These are phyloP conservation scores for Erodium texanum DNA, from an alignment of 441 rosid genomes.

Conservation along the genomic window DNA sequence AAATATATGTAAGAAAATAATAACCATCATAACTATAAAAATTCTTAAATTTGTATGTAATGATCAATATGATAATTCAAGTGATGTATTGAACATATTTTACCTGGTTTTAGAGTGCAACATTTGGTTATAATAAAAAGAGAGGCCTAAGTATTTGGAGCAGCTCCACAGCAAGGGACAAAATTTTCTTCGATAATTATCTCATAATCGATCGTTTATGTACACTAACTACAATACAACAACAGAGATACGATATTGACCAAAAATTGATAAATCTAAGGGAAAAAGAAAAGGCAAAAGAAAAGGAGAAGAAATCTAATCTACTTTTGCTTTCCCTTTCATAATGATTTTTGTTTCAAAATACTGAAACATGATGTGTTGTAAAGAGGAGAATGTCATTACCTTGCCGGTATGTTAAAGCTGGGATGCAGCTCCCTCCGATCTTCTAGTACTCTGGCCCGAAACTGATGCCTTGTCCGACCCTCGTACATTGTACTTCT, in stretches of 20 bases:
- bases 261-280: no score
- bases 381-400: no score
- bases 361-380: conserved; percentile 5
- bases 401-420: neutral
- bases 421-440: conserved; percentile 58
- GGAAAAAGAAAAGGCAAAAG: neutral
- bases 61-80: no score
- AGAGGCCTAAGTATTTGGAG: no score
- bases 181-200: neutral
- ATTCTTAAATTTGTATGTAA: no score
- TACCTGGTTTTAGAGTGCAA: no score
- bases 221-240: neutral
- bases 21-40: no score
- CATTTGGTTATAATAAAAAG: no score
- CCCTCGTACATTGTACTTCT: conserved; percentile 66
- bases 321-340: conserved; percentile 16
- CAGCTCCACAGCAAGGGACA: no score
- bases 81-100: no score
- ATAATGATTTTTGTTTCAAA: neutral
- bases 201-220: neutral
- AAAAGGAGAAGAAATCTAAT: conserved; percentile 3
- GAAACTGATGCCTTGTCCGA: conserved; percentile 26
- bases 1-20: no score
- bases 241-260: neutral
- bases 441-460: conserved; percentile 47